Evolutionary conservation across 805 yeast species (phyloP).

Genomic region (Ogataea nonfermentans): DNA sequence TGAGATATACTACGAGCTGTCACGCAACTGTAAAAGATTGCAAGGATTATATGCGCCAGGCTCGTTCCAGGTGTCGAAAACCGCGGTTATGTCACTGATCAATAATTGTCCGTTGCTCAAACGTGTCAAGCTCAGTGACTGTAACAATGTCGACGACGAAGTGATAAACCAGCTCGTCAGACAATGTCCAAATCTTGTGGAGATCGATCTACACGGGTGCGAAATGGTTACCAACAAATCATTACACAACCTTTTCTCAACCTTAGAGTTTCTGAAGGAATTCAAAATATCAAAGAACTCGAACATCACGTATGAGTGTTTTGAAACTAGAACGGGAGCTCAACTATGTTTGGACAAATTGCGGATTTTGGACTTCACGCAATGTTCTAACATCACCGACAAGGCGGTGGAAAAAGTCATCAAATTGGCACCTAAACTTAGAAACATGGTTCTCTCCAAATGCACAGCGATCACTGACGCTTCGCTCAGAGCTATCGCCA

Average conservation of each 20-base stretch:
- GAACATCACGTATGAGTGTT: slow-evolving; percentile 65
- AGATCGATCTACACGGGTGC: slow-evolving; percentile 84
- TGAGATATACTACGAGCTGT: slow-evolving; percentile 64
- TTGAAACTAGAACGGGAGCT: slow-evolving; percentile 37
- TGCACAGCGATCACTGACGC: slow-evolving; percentile 85
- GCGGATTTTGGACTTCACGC: slow-evolving; percentile 81
- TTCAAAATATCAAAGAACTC: slow-evolving; percentile 75
- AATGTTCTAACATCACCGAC: slow-evolving; percentile 80
- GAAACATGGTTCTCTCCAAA: slow-evolving; percentile 87
- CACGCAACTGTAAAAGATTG: slow-evolving; percentile 66
- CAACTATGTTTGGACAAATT: slow-evolving; percentile 54
- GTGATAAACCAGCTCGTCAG: slow-evolving; percentile 58
- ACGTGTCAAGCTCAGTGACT: slow-evolving; percentile 77
- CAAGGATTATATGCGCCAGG: slow-evolving; percentile 92
- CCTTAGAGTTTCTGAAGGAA: slow-evolving; percentile 75
- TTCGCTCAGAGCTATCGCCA: slow-evolving; percentile 67
- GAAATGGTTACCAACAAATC: slow-evolving; percentile 67
- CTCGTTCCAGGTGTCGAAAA: slow-evolving; percentile 67
- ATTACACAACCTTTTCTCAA: slow-evolving; percentile 53
- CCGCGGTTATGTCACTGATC: slow-evolving; percentile 58
- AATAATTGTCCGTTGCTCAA: slow-evolving; percentile 69
- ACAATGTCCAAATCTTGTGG: slow-evolving; percentile 80
- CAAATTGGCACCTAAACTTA: slow-evolving; percentile 73
- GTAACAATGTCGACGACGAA: slow-evolving; percentile 61
- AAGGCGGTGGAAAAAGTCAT: slow-evolving; percentile 71